Evolutionary conservation across 1,284 basidiomycete genomes (phyloP), one percentile per base, ranked within the genome.

Genomic region (Mycosarcoma mackinlayi): DNA sequence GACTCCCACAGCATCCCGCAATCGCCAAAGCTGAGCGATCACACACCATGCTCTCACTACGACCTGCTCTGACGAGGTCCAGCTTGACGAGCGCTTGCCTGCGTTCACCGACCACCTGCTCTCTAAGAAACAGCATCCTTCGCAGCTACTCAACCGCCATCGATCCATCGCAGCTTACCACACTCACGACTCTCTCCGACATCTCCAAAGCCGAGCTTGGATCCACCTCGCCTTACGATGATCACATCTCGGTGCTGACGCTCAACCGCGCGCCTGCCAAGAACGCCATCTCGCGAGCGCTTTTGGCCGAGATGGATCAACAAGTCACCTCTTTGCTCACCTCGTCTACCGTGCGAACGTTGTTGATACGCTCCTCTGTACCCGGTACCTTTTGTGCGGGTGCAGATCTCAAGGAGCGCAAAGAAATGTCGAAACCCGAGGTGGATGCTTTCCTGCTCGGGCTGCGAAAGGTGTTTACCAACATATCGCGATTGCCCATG

Each of bases 371-470:
- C 8, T 73, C 72, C 14, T 54, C 49, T 1, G 72, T 76, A 0
- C 55, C 62, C 16, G 60, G 62, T 5, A 63, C 74, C 3, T 77
- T 76, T 84, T 97, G 94, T 81, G 91, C 94, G 18, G 94, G 94
- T 6, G 94, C 94, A 10, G 94, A 97, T 83, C 88, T 97, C 46
- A 87, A 87, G 57, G 94, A 97, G 83, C 87, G 94, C 59, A 88
- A 89, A 34, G 87, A 87, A 1, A 96, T 97, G 76, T 54, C 73
- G 7, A 61, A 67, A 31, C 37, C 48, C 8, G 61, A 94, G 76
- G 91, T 96, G 31, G 85, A 88, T 70, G 87, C 87, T 70, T 96
- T 96, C 84, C 89, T 96, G 48, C 84, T 87, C 51, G 89, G 91
- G 72, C 86, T 97, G 25, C 88, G 94, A 30, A 84, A 85, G 31